A percentile compares a stretch with the other conserved stretches of the same genome.
Evolutionary conservation across 768 basidiomycete genomes (phyloP).

Genomic region (Boletus sp.): DNA sequence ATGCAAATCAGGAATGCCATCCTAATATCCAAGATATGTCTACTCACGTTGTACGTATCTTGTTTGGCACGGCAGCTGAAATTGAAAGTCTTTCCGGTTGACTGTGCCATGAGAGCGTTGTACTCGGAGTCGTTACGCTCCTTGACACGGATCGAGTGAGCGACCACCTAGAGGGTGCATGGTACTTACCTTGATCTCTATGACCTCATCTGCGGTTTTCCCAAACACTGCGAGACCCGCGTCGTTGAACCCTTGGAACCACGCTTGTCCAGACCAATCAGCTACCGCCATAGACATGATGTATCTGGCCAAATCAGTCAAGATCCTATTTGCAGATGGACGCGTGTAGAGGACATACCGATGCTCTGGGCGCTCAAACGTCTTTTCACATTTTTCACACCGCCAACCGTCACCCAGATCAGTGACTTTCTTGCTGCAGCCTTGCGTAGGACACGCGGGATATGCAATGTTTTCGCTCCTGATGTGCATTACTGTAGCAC

Average conservation of each 20-base stretch:
- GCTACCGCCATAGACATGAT: constrained; percentile 83
- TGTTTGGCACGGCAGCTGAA: constrained; percentile 85
- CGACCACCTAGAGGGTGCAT: neutral
- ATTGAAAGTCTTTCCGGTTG: constrained; percentile 71
- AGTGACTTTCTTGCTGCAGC: constrained; percentile 89
- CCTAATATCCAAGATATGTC: neutral
- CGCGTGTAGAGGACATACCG: constrained; percentile 50
- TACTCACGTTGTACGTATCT: constrained; percentile 78
- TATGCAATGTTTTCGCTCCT: constrained; percentile 81
- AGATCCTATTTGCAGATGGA: neutral
- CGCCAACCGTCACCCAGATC: constrained; percentile 71
- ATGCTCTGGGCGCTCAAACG: constrained; percentile 68
- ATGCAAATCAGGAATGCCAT: constrained; percentile 1
- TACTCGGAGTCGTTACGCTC: constrained; percentile 59
- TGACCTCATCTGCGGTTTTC: constrained; percentile 74
- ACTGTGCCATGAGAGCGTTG: constrained; percentile 56
- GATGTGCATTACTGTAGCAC: constrained; percentile 87
- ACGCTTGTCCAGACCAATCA: constrained; percentile 87
- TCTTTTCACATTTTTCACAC: constrained; percentile 90
- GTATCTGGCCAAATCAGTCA: constrained; percentile 45
- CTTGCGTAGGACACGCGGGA: constrained; percentile 78
- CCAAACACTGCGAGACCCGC: constrained; percentile 75
- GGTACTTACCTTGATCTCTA: constrained; percentile 60
- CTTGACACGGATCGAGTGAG: constrained; percentile 33
- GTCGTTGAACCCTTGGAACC: constrained; percentile 97